Percentiles rank a stretch among this genome's conserved stretches.
These are phyloP conservation scores for Bombardia bombarda DNA, from an alignment of 495 filamentous ascomycete genomes.

Conservation along the genomic window DNA sequence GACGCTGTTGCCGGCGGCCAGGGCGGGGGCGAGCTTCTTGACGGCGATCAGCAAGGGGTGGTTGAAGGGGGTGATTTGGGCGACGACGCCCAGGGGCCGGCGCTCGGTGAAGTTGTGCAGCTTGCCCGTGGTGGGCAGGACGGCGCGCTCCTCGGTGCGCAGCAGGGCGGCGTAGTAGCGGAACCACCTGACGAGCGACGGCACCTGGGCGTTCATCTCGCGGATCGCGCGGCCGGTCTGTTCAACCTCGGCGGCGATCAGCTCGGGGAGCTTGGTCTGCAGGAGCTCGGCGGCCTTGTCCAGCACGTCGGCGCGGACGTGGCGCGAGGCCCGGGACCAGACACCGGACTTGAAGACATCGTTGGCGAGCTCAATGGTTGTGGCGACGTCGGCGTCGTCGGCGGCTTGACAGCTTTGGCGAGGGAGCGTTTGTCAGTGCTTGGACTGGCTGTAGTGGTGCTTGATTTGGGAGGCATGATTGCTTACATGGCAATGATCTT, in stretches of 20 bases:
- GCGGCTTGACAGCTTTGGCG: slow-evolving; percentile 42
- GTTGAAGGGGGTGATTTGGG: slow-evolving; percentile 59
- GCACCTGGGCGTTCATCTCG: slow-evolving; percentile 58
- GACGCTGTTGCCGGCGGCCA: slow-evolving; percentile 55
- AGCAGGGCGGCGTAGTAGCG: slow-evolving; percentile 55
- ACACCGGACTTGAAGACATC: slow-evolving; percentile 40
- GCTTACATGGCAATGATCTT: slow-evolving; percentile 27
- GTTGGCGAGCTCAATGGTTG: slow-evolving; percentile 38
- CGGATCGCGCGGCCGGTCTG: slow-evolving; percentile 57
- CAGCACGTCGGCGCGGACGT: slow-evolving; percentile 47
- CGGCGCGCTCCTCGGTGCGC: slow-evolving; percentile 51
- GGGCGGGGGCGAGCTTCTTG: slow-evolving; percentile 54
- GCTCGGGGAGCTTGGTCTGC: slow-evolving; percentile 34
- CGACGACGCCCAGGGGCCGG: slow-evolving; percentile 54
- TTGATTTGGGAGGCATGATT: background rate
- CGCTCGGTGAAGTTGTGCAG: slow-evolving; percentile 55
- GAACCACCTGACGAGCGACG: slow-evolving; percentile 55
- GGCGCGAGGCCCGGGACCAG: slow-evolving; percentile 50
- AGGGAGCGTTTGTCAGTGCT: background rate
- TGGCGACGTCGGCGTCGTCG: slow-evolving; percentile 36
- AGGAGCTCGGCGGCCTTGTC: slow-evolving; percentile 48
- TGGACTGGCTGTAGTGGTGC: slow-evolving; percentile 9
- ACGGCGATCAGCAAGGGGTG: slow-evolving; percentile 56
- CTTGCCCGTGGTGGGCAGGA: slow-evolving; percentile 52
- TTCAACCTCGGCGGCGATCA: slow-evolving; percentile 49